Evolutionary conservation across 345 rosid species (phyloP).

Genomic region (Rhodomyrtus tomentosa): DNA sequence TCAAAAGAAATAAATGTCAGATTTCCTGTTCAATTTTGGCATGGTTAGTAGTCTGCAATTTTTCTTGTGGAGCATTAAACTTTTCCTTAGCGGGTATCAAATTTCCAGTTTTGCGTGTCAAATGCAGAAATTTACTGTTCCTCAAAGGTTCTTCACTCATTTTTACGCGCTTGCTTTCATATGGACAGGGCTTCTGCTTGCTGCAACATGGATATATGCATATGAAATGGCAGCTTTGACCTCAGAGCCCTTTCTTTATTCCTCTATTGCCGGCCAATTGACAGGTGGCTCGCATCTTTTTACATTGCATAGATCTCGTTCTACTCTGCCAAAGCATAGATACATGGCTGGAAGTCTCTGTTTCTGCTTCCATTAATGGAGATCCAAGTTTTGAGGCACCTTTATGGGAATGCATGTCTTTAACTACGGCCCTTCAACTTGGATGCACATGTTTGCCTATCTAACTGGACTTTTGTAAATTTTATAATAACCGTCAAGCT

Average conservation of each 20-base stretch:
- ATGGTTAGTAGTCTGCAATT: background rate
- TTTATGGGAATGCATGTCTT: no score
- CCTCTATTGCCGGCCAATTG: constrained; percentile 29
- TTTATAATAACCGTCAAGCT: no score
- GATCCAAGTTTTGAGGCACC: no score
- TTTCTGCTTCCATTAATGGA: no score
- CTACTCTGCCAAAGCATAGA: constrained; percentile 22
- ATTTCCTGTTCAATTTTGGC: background rate
- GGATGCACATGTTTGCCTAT: no score
- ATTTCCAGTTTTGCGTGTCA: background rate
- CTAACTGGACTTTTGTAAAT: no score
- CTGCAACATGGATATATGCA: constrained; percentile 47
- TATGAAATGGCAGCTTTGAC: constrained; percentile 25
- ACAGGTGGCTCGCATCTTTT: constrained; percentile 37
- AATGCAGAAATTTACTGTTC: constrained; percentile 56
- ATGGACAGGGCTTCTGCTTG: constrained; percentile 56
- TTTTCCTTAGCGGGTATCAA: background rate
- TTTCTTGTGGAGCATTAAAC: background rate
- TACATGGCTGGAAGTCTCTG: no score
- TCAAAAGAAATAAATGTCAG: no score
- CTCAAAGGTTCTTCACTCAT: constrained; percentile 59
- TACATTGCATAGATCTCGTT: constrained; percentile 24
- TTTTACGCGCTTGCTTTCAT: constrained; percentile 47
- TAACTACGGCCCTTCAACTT: no score
- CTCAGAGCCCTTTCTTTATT: no score